Base-by-base conservation (phyloP, 1,284 basidiomycete genomes). In the Ustilago nuda region DNA sequence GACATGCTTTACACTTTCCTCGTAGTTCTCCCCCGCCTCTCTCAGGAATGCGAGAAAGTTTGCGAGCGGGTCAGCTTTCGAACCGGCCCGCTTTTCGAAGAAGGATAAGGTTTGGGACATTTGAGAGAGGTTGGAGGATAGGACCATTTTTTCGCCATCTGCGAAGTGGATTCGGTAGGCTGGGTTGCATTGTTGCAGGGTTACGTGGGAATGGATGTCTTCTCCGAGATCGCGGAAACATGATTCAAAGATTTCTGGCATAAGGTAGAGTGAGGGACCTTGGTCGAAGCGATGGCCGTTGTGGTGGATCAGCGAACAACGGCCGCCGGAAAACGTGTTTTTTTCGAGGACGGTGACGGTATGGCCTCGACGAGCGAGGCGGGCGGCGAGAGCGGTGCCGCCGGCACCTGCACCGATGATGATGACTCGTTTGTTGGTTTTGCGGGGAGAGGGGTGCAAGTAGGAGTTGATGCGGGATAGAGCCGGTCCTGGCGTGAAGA, bases 271-370 rank as follows among this genome's bases (percentile, higher is more conserved):
- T 13, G 87, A 88, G 8, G 88, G 88, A n/a, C 79, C 79, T 79
- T 87, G 84, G 60, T 86, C 84, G 80, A 86, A 86, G 55, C 85
- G 75, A 72, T 88, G 88, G 2, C 88, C 88, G 35, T 87, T 85
- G 61, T 87, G 85, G 59, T 87, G 85, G 53, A 89, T 86, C 64
- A 89, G 79, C 65, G 87, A 88, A 82, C 89, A 89, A 73, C 88
- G 82, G 12, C 89, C 89, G 3, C 89, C 89, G 8, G 87, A 87
- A 41, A 67, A 72, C 3, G 51, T 39, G 66, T 83, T 81, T 63
- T 78, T 66, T 78, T 88, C 87, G 37, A 87, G 83, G 2, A 88
- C 85, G 23, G 86, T 87, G 3, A 89, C 88, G 13, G 87, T 80
- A 69, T 88, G 85, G 1, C 88, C 88, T 3, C 87, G 86, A 58